Percentiles rank a stretch among this genome's conserved stretches.
These are phyloP conservation scores for Chlamydomonas sp. DNA, from an alignment of 139 green algal genomes.

Conservation along the genomic window DNA sequence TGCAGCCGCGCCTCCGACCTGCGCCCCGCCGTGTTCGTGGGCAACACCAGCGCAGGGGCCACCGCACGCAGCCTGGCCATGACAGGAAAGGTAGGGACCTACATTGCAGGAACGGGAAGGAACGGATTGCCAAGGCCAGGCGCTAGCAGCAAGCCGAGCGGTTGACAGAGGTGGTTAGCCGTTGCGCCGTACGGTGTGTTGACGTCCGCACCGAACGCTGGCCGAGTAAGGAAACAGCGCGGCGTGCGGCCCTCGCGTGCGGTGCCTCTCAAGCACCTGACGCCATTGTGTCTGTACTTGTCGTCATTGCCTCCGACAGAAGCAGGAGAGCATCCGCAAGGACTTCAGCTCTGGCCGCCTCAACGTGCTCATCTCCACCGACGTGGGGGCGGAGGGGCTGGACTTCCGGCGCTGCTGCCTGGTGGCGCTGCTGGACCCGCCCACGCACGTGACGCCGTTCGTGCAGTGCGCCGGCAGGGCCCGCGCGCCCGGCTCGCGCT, in stretches of 20 bases:
- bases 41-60: neutral
- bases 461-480: constrained; percentile 17
- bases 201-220: too few species aligned
- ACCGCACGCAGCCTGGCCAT: neutral
- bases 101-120: too few species aligned
- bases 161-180: neutral
- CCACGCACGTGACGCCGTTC: constrained; percentile 4
- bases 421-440: neutral
- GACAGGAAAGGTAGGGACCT: neutral
- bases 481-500: neutral
- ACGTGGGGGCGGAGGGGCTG: constrained; percentile 19
- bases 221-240: too few species aligned
- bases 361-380: constrained; percentile 28
- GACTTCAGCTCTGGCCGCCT: neutral
- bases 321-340: constrained; percentile 9
- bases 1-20: neutral
- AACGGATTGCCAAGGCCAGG: too few species aligned
- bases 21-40: neutral
- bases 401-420: constrained; percentile 9
- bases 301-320: neutral
- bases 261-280: too few species aligned
- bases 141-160: too few species aligned
- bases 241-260: too few species aligned
- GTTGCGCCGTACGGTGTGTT: neutral
- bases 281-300: neutral